Evolutionary conservation across 2,329 filamentous ascomycete species (phyloP).

Genomic region (Fusarium nanum): DNA sequence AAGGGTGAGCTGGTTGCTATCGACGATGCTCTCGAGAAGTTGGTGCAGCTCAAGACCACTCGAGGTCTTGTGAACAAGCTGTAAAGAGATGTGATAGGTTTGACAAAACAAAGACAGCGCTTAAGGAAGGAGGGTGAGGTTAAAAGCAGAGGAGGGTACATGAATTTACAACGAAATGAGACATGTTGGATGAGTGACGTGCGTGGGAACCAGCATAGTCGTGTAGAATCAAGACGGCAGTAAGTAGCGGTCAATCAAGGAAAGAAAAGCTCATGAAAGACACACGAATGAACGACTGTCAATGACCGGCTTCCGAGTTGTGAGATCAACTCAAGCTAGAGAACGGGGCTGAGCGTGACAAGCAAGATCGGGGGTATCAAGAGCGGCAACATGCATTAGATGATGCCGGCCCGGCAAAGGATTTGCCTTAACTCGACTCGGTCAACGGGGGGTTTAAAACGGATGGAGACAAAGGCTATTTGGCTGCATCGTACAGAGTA

Average conservation of each 20-base stretch:
- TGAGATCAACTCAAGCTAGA: slow-evolving; percentile 10
- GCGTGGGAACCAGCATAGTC: slow-evolving; percentile 19
- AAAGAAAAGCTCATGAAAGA: slow-evolving; percentile 17
- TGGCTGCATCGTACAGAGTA: neutral
- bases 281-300: neutral
- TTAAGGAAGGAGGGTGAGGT: slow-evolving; percentile 18
- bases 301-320: slow-evolving; percentile 4
- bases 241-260: slow-evolving; percentile 37
- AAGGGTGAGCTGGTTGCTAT: slow-evolving; percentile 69
- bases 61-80: slow-evolving; percentile 53
- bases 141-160: slow-evolving; percentile 37
- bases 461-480: slow-evolving; percentile 9
- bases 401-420: slow-evolving; percentile 6
- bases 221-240: slow-evolving; percentile 19
- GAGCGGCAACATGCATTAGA: slow-evolving; percentile 6
- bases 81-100: slow-evolving; percentile 36
- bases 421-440: neutral
- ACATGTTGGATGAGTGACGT: slow-evolving; percentile 31
- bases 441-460: slow-evolving; percentile 1
- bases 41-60: slow-evolving; percentile 64
- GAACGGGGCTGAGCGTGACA: slow-evolving; percentile 18
- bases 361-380: neutral
- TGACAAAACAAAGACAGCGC: slow-evolving; percentile 15
- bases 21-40: slow-evolving; percentile 67
- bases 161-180: slow-evolving; percentile 37